Evolutionary conservation across 2,329 filamentous ascomycete species (phyloP).

Genomic region (Penicillium sclerotigenum): DNA sequence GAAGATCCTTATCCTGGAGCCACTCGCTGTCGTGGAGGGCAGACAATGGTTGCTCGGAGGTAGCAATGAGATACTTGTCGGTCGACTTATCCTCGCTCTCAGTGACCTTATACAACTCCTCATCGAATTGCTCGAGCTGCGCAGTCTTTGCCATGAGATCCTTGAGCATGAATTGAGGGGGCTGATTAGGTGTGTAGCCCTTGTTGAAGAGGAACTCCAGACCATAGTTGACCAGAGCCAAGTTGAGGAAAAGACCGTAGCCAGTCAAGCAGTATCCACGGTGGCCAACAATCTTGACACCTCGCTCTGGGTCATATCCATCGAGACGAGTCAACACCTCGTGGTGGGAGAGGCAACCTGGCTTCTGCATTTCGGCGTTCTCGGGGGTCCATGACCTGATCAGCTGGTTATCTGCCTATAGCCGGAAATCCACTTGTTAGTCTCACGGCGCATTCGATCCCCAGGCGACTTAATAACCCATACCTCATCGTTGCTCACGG

Average conservation of each 20-base stretch:
- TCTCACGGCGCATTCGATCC: background rate
- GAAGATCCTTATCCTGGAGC: constrained; percentile 78
- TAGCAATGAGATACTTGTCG: constrained; percentile 81
- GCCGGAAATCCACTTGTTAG: background rate
- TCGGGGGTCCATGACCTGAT: constrained; percentile 78
- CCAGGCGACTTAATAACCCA: background rate
- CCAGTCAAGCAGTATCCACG: constrained; percentile 88
- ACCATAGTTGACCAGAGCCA: constrained; percentile 92
- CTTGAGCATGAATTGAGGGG: constrained; percentile 91
- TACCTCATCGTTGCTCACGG: constrained; percentile 76
- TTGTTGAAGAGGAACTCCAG: constrained; percentile 79
- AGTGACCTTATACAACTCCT: constrained; percentile 93
- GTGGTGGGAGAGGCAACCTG: constrained; percentile 81
- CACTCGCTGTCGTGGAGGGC: constrained; percentile 92
- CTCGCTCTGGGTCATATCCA: constrained; percentile 88
- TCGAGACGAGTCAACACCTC: constrained; percentile 85
- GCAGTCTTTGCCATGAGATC: constrained; percentile 98
- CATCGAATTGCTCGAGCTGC: constrained; percentile 94
- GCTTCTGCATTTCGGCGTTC: constrained; percentile 69
- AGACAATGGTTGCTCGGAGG: constrained; percentile 91
- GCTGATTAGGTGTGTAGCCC: constrained; percentile 78
- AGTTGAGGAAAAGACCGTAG: constrained; percentile 87
- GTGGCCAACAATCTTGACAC: constrained; percentile 91
- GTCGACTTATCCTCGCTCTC: constrained; percentile 79
- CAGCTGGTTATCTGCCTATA: constrained; percentile 72